These are phyloP conservation scores for Lactarius tabidus DNA, from an alignment of 768 basidiomycete genomes.

Conservation along the genomic window DNA sequence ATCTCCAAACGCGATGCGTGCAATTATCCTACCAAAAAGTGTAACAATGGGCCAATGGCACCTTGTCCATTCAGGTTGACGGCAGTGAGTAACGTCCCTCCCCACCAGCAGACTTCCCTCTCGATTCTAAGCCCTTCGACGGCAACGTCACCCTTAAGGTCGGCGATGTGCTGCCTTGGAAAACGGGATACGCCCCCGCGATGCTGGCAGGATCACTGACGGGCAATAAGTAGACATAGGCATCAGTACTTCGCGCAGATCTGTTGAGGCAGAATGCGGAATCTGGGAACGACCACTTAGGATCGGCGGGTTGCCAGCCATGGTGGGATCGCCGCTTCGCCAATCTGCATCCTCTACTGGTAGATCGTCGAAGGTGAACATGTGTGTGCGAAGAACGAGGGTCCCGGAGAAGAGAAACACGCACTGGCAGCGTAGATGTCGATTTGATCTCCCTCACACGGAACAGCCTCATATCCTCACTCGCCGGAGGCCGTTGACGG, in stretches of 20 bases:
- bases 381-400: neutral
- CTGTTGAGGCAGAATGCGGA: neutral
- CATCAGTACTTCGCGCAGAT: neutral
- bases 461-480: neutral
- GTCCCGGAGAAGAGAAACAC: neutral
- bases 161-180: neutral
- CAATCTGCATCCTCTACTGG: too few species aligned
- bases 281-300: neutral
- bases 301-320: neutral
- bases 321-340: neutral
- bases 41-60: conserved; percentile 1
- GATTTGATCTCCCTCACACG: neutral
- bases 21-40: neutral
- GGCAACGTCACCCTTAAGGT: neutral
- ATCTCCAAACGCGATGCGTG: neutral
- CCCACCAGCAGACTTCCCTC: neutral
- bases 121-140: neutral
- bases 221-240: neutral
- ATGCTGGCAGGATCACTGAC: neutral
- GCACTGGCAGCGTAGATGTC: neutral
- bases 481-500: neutral
- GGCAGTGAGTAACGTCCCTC: neutral
- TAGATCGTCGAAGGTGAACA: too few species aligned
- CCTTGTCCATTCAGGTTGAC: neutral
- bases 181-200: neutral